These are phyloP conservation scores for Porphyrellus sp. DNA, from an alignment of 1,284 basidiomycete genomes.

Conservation along the genomic window DNA sequence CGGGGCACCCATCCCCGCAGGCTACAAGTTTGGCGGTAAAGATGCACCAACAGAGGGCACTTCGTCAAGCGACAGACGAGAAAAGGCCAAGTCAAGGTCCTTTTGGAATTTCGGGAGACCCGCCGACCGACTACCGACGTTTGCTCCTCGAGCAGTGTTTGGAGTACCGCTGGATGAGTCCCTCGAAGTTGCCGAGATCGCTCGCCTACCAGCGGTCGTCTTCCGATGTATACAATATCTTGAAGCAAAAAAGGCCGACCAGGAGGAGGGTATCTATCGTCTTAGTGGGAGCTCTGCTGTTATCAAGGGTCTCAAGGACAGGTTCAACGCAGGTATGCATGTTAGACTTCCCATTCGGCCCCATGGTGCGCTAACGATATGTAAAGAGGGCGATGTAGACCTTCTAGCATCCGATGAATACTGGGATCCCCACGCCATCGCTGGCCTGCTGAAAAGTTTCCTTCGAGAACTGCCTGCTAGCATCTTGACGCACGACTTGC, in stretches of 20 bases:
- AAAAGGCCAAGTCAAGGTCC: conserved; percentile 85
- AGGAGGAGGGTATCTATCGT: conserved; percentile 97
- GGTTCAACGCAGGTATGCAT: conserved; percentile 84
- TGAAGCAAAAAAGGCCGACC: conserved; percentile 87
- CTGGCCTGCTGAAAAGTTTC: conserved; percentile 88
- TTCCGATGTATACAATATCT: conserved; percentile 92
- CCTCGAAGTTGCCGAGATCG: conserved; percentile 84
- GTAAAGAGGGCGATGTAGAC: conserved; percentile 85
- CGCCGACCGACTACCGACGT: conserved; percentile 43
- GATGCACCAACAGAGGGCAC: conserved; percentile 50
- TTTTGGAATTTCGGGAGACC: conserved; percentile 83
- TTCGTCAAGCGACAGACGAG: conserved; percentile 60
- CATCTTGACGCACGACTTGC: conserved; percentile 88
- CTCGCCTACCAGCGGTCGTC: conserved; percentile 89
- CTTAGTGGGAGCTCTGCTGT: conserved; percentile 90
- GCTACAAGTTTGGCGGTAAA: conserved; percentile 84
- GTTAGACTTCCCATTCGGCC: conserved; percentile 25
- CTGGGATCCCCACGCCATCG: conserved; percentile 94
- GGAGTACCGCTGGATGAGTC: conserved; percentile 87
- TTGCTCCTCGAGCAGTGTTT: conserved; percentile 76
- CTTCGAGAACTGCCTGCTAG: conserved; percentile 88
- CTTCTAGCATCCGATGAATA: conserved; percentile 82
- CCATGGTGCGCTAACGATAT: conserved; percentile 12
- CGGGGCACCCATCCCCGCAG: conserved; percentile 80
- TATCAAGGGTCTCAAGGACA: conserved; percentile 90